Evolutionary conservation across 805 yeast species (phyloP), one percentile per base, ranked within the genome.

Genomic region (Candida bentonensis): DNA sequence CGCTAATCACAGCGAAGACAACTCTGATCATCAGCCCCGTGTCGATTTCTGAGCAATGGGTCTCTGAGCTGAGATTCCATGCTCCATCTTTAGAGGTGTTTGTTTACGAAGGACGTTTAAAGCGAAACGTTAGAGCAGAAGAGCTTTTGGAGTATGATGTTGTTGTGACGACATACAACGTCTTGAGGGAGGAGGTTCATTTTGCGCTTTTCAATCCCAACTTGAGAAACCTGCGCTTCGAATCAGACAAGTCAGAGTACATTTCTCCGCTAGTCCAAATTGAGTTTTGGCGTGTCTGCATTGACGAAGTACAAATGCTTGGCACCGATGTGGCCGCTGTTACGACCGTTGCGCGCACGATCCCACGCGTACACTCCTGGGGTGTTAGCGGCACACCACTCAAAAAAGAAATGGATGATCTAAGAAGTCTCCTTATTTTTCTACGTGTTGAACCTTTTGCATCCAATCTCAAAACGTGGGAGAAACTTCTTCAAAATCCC

Each of bases 321-420:
- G 78, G 85, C 4, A 71, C 74, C 2, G 79, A 79, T 21, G 69
- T 76, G 2, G 74, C 89, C 0, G 74, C 82, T 43, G 85, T 92
- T 1, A 86, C 95, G 20, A 77, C 74, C 46, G 83, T 87, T 46
- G 86, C 95, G 0, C 68, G 82, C 2, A 64, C 83, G 28, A 74
- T 92, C 22, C 89, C 95, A 3, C 68, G 95, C 43, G 73, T 76
- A 40, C 96, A 92, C 62, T 78, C 95, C 0, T 92, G 97, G 97
- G 96, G 95, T 15, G 96, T 88, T 0, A 84, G 95, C 1, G 98
- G 98, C 4, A 92, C 98, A 0, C 94, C 96, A 0, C 80, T 87
- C 15, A 77, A 79, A 50, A 73, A 73, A 49, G 70, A 75, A 33
- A 61, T 82, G 36, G 59, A 68, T 25, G 96, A 89, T 59, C 66